A percentile compares a stretch with the other conserved stretches of the same genome.
These are phyloP conservation scores for Pulicaria dysenterica DNA, from an alignment of 129 eudicot species.

Conservation along the genomic window DNA sequence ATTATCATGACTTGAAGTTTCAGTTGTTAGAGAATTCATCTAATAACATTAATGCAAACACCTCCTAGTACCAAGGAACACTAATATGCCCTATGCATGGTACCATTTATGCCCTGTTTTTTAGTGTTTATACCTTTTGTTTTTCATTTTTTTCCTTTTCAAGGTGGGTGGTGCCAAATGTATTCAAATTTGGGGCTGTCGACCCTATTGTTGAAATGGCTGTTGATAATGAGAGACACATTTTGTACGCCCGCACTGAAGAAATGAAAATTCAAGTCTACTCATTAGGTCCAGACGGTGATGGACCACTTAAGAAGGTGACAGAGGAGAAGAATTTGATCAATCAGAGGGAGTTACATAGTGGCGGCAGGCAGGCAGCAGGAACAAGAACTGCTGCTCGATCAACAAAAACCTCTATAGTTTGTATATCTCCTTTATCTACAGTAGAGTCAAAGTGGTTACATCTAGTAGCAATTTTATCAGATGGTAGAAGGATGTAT, in stretches of 20 bases:
- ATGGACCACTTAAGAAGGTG: slow-evolving; percentile 90
- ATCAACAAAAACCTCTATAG: slow-evolving; percentile 74
- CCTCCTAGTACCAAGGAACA: slow-evolving; percentile 1
- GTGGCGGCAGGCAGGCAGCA: slow-evolving; percentile 63
- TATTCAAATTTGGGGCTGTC: slow-evolving; percentile 88
- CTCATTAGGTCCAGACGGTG: slow-evolving; percentile 76
- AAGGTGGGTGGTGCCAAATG: slow-evolving; percentile 98
- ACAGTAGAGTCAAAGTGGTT: slow-evolving; percentile 85
- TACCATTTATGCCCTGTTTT: no score
- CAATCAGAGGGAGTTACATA: slow-evolving; percentile 68
- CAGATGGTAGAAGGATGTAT: slow-evolving; percentile 98
- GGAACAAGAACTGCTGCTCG: slow-evolving; percentile 63
- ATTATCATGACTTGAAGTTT: background rate
- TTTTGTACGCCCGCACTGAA: slow-evolving; percentile 89
- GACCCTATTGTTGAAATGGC: slow-evolving; percentile 96
- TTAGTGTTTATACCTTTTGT: slow-evolving; percentile 20
- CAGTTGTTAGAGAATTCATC: background rate
- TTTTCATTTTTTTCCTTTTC: slow-evolving; percentile 19
- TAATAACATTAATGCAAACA: background rate
- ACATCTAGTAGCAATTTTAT: slow-evolving; percentile 92
- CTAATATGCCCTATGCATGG: background rate
- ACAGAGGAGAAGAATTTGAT: slow-evolving; percentile 89
- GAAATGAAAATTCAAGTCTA: slow-evolving; percentile 93
- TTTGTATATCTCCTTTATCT: slow-evolving; percentile 90
- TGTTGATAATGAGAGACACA: slow-evolving; percentile 85